A percentile compares a stretch with the other conserved stretches of the same genome.
phyloP scores from a whole-genome alignment of 1,139 yeast genomes.

The Hyphopichia pseudoburtonii region DNA sequence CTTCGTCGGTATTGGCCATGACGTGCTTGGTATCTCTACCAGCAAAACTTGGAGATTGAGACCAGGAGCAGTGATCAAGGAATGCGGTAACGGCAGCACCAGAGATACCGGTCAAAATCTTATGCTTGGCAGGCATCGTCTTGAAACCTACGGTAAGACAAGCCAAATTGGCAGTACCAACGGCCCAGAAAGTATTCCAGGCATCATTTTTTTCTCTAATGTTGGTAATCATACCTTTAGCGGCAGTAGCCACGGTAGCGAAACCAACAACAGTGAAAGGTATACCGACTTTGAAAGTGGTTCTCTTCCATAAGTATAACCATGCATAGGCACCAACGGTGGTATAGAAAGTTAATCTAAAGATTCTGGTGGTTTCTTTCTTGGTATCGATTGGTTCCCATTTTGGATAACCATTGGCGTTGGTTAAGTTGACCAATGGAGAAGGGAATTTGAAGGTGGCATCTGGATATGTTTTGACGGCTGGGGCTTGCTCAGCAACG shows the following conservation, averaged over 20 bases:
- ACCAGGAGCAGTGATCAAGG: slow-evolving; percentile 42
- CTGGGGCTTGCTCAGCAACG: slow-evolving; percentile 13
- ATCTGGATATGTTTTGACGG: slow-evolving; percentile 26
- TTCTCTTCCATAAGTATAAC: slow-evolving; percentile 49
- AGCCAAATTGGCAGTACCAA: slow-evolving; percentile 43
- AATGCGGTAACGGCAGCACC: slow-evolving; percentile 43
- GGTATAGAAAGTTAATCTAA: slow-evolving; percentile 43
- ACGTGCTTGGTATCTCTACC: slow-evolving; percentile 38
- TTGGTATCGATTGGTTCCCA: slow-evolving; percentile 48
- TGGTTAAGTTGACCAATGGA: slow-evolving; percentile 42
- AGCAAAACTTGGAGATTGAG: slow-evolving; percentile 44
- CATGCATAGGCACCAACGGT: slow-evolving; percentile 51
- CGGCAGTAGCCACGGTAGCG: slow-evolving; percentile 44
- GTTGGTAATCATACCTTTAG: slow-evolving; percentile 42
- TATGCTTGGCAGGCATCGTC: slow-evolving; percentile 44
- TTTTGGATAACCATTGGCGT: slow-evolving; percentile 43
- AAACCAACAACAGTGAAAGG: slow-evolving; percentile 44
- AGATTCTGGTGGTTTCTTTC: slow-evolving; percentile 40
- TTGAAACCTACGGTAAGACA: slow-evolving; percentile 43
- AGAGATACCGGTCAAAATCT: slow-evolving; percentile 40
- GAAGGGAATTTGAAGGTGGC: slow-evolving; percentile 44
- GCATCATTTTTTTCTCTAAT: slow-evolving; percentile 51
- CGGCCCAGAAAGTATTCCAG: slow-evolving; percentile 50
- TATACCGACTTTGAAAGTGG: slow-evolving; percentile 43
- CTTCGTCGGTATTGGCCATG: slow-evolving; percentile 35